Conservation (phyloP, 352 stramenopile species). For the Halophytophthora batemanensis region DNA sequence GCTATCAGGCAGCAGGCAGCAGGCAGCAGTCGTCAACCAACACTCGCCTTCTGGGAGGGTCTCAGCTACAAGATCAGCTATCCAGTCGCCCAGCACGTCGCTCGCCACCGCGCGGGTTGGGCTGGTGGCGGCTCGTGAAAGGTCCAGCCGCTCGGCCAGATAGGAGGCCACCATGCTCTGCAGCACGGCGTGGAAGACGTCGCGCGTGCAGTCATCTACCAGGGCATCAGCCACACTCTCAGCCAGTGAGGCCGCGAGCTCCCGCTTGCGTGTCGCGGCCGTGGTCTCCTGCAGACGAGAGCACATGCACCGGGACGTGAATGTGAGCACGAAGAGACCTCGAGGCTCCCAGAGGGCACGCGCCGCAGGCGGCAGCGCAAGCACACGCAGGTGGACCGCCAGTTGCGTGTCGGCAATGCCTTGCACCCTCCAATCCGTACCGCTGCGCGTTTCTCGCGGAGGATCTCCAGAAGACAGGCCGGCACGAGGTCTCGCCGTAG, state of each 20-base stretch:
- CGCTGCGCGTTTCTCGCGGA: slow-evolving; percentile 26
- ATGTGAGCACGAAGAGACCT: neutral
- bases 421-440: slow-evolving; percentile 9
- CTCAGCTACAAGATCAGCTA: slow-evolving; percentile 27
- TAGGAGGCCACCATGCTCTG: slow-evolving; percentile 38
- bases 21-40: no score
- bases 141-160: slow-evolving; percentile 24
- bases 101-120: slow-evolving; percentile 16
- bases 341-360: neutral
- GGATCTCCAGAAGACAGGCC: slow-evolving; percentile 35
- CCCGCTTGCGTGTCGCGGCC: slow-evolving; percentile 15
- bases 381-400: neutral
- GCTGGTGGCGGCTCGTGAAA: slow-evolving; percentile 25
- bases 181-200: slow-evolving; percentile 35
- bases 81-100: slow-evolving; percentile 37
- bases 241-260: slow-evolving; percentile 16
- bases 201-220: slow-evolving; percentile 21
- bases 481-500: slow-evolving; percentile 25
- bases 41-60: slow-evolving; percentile 34
- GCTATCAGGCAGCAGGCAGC: neutral
- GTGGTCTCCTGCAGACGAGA: slow-evolving; percentile 12
- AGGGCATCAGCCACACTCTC: slow-evolving; percentile 11
- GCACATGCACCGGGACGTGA: neutral
- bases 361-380: neutral
- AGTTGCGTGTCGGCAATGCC: neutral